Conservation (phyloP, 2,329 filamentous ascomycete genomes). For the Scopulariopsis brevicaulis region DNA sequence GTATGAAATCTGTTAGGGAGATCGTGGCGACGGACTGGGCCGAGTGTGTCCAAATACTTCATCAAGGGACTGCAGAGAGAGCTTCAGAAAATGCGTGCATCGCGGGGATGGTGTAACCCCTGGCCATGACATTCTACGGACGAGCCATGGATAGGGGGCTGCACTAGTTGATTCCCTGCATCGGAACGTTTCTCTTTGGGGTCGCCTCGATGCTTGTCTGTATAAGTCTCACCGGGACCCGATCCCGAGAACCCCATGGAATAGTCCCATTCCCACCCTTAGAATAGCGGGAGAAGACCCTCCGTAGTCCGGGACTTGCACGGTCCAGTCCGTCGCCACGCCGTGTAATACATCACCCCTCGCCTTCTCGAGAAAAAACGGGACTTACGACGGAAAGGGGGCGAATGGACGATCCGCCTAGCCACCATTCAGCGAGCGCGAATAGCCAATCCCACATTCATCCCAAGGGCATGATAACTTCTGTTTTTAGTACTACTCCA, state of each 20-base stretch:
- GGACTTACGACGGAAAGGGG: too few relatives aligned
- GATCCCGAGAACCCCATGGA: too few relatives aligned
- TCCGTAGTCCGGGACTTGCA: constrained; percentile 5
- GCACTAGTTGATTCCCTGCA: constrained; percentile 49
- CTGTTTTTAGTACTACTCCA: too few relatives aligned
- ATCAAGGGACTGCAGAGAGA: too few relatives aligned
- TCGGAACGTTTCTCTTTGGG: constrained; percentile 66
- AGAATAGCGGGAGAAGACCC: not conserved
- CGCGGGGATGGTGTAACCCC: constrained; percentile 58
- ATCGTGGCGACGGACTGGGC: too few relatives aligned
- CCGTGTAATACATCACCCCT: constrained; percentile 32
- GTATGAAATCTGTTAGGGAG: too few relatives aligned
- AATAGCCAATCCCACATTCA: too few relatives aligned
- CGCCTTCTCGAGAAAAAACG: too few relatives aligned
- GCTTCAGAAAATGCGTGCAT: constrained; percentile 65
- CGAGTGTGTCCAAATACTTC: too few relatives aligned
- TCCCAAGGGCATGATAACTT: too few relatives aligned
- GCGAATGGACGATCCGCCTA: too few relatives aligned
- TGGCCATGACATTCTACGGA: constrained; percentile 63
- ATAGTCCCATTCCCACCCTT: not conserved
- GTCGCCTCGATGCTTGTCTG: constrained; percentile 72
- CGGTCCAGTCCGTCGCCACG: constrained; percentile 41
- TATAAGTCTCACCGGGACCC: constrained; percentile 22
- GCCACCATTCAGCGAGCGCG: too few relatives aligned
- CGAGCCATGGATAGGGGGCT: constrained; percentile 60